These are phyloP conservation scores for Incumbomyces delicatus DNA, from an alignment of 2,329 filamentous ascomycete genomes.

Conservation along the genomic window DNA sequence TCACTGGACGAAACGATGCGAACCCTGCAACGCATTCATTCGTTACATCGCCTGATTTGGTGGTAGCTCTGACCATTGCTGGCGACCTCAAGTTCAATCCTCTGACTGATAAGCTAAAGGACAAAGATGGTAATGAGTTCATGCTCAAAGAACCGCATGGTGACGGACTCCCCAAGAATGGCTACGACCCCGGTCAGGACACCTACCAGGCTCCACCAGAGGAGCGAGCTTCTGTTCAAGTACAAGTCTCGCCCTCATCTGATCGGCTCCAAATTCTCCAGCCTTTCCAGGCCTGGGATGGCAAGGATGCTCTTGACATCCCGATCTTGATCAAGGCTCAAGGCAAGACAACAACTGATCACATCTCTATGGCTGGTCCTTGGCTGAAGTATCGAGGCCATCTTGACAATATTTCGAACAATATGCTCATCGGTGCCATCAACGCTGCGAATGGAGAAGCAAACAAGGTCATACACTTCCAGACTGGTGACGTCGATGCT, in stretches of 20 bases:
- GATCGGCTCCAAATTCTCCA: slow-evolving; percentile 89
- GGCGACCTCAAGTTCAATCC: slow-evolving; percentile 91
- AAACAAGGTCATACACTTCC: slow-evolving; percentile 92
- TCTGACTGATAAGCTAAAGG: slow-evolving; percentile 81
- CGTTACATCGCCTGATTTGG: slow-evolving; percentile 81
- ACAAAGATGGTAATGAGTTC: slow-evolving; percentile 95
- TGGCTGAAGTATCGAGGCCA: slow-evolving; percentile 99
- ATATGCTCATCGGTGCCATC: slow-evolving; percentile 96
- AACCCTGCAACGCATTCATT: slow-evolving; percentile 93
- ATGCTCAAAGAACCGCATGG: slow-evolving; percentile 70
- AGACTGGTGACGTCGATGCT: slow-evolving; percentile 71
- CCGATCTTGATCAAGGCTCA: slow-evolving; percentile 94
- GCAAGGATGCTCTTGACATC: slow-evolving; percentile 73
- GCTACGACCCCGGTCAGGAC: slow-evolving; percentile 84
- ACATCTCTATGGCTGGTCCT: slow-evolving; percentile 93
- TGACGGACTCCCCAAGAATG: slow-evolving; percentile 64
- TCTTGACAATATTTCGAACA: slow-evolving; percentile 99
- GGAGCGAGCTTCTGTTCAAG: slow-evolving; percentile 62
- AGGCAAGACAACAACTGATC: slow-evolving; percentile 94
- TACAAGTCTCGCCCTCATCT: slow-evolving; percentile 76
- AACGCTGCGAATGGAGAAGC: slow-evolving; percentile 93
- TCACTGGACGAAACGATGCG: slow-evolving; percentile 93
- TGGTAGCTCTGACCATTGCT: slow-evolving; percentile 75
- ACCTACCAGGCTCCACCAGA: slow-evolving; percentile 92
- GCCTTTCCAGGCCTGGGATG: slow-evolving; percentile 81